Base-by-base conservation (phyloP, 2,329 filamentous ascomycete genomes). In the Orbilia blumenaviensis region DNA sequence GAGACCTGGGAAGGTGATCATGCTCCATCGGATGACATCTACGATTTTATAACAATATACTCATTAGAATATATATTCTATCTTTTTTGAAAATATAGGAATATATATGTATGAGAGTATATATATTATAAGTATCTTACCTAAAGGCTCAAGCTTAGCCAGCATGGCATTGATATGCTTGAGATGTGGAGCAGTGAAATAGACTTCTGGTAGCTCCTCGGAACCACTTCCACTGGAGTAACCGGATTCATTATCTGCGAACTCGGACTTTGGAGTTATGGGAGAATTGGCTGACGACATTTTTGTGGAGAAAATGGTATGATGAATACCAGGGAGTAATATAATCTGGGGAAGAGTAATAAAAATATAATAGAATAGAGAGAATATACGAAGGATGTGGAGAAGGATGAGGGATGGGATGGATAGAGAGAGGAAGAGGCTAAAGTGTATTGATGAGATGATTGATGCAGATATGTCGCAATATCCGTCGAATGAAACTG, bases 1-100 rank as follows among this genome's bases (percentile, higher is more conserved):
- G 48, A 98, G 89, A 82, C 91, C 91, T 81, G 95, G 95, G 81
- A 99, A 91, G 80, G 94, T 91, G 80, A 92, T 90, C 82, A 94
- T 91, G 86, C 91, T 93, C 91, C 96, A 97, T 84, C 90, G 91
- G 77, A 99, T 88, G 80, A 98, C 91, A 79, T 97, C 94, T 87
- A 27, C 14, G 66, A 16, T 38, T 12, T 27, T 36, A 64, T 32
- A 29, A 14, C 21, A n/a, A n/a, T n/a, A 54, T 21, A 32, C 8
- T 21, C 4, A 18, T 62, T 66, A 77, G 67, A 32, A 54, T 63
- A 61, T 29, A 41, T 48, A 38, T 50, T 6, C 27, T 9, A 63
- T 46, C 75, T 82, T 78, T 82, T 83, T 25, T 48, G 75, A 78
- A 76, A 67, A 36, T 25, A 42, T 2, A 27, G 23, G 29, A 62